Conservation (phyloP, 441 rosid species). For the Adansonia grandidieri region DNA sequence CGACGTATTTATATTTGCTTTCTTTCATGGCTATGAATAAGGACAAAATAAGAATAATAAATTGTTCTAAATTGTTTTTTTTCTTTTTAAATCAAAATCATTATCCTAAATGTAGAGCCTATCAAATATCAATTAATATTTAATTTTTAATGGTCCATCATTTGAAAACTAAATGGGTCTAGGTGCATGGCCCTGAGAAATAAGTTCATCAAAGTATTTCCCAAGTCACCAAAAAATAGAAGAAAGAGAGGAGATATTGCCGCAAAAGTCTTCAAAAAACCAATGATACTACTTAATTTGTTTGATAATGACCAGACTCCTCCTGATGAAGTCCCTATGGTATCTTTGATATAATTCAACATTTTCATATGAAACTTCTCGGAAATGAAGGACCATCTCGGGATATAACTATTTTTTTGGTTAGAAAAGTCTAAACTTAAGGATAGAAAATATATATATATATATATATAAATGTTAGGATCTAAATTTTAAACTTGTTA, state of each 20-base stretch:
- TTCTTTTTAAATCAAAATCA: background rate
- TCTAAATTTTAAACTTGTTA: too few species aligned
- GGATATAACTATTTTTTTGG: background rate
- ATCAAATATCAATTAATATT: conserved; percentile 3
- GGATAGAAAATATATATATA: too few species aligned
- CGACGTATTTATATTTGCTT: background rate
- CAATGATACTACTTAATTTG: conserved; percentile 30
- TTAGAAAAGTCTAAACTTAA: too few species aligned
- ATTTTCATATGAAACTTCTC: conserved; percentile 37
- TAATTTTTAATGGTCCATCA: background rate
- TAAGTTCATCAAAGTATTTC: background rate
- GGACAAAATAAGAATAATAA: background rate
- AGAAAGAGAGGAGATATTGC: background rate
- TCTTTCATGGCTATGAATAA: background rate
- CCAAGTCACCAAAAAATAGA: conserved; percentile 34
- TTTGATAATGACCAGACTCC: conserved; percentile 8
- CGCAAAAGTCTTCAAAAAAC: conserved; percentile 37
- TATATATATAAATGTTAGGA: too few species aligned
- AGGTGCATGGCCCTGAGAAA: background rate
- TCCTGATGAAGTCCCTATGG: background rate
- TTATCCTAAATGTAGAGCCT: conserved; percentile 17
- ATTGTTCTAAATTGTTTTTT: background rate
- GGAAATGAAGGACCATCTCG: conserved; percentile 24
- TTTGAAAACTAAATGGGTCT: background rate
- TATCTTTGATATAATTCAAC: conserved; percentile 16